A percentile compares a stretch with the other conserved stretches of the same genome.
These are phyloP conservation scores for Penicillium sp. DNA, from an alignment of 2,329 filamentous ascomycete genomes.

Conservation along the genomic window DNA sequence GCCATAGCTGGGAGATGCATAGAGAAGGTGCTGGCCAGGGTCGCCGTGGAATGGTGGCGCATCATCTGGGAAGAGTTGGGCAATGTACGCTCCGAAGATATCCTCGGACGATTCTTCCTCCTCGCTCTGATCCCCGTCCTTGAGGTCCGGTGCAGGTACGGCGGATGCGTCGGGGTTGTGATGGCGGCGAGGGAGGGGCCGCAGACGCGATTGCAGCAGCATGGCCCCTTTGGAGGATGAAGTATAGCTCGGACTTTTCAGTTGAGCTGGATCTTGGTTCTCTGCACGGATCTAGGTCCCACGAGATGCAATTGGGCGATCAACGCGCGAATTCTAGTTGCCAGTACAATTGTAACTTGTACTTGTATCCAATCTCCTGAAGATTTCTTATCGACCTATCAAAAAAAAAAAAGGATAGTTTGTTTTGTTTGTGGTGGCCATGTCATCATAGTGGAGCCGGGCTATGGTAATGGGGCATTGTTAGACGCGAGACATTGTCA, in stretches of 20 bases:
- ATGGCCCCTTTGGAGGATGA: no score
- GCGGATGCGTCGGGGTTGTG: conserved; percentile 6
- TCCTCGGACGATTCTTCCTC: conserved; percentile 49
- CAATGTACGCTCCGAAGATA: conserved; percentile 58
- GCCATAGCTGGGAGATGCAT: conserved; percentile 49
- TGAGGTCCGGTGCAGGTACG: conserved; percentile 20
- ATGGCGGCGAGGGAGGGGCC: conserved; percentile 33
- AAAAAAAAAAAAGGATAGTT: neutral
- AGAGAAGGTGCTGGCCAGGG: conserved; percentile 55
- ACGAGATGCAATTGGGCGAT: conserved; percentile 1
- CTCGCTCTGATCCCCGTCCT: conserved; percentile 20
- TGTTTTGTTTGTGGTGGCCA: conserved; percentile 4
- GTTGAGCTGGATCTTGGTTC: neutral
- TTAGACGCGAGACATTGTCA: conserved; percentile 2
- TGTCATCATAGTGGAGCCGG: conserved; percentile 9
- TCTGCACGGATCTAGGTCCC: neutral
- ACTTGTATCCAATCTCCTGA: no score
- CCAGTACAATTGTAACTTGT: neutral
- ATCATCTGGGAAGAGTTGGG: conserved; percentile 62
- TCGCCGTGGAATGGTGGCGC: conserved; percentile 59
- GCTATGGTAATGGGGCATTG: neutral
- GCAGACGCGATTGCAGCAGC: conserved; percentile 38
- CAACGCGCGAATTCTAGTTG: neutral
- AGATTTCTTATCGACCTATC: conserved; percentile 2
- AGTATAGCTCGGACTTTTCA: neutral